Base-by-base conservation (phyloP, 768 basidiomycete genomes). In the Arthromyces matolae region DNA sequence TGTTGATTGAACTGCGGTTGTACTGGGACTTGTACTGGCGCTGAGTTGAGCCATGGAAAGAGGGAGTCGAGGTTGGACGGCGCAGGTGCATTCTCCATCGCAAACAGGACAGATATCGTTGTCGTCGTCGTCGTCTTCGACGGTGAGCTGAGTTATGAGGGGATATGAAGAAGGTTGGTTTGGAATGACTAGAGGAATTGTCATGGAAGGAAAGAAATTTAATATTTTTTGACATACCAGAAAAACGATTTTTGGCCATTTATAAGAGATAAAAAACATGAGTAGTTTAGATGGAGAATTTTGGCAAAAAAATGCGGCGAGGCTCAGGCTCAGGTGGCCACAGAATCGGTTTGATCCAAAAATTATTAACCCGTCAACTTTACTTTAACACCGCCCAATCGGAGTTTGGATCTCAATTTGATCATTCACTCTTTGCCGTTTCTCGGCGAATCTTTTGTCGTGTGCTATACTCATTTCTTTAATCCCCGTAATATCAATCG, bases 31-130 rank as follows among this genome's bases (percentile, higher is more conserved):
- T 65, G 64, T 41, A 52, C 56, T 39, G 53, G 59, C 24, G 71
- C 64, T 59, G 62, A 50, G 63, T 68, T 65, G 60, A 63, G 61
- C 49, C 66, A 71, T 72, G 63, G 70, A 50, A 61, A 65, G 53
- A 8, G 70, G 53, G 8, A 61, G 50, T 50, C 57, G 61, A 45
- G 70, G 62, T 57, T 66, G 71, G 72, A 76, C 80, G 65, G 69
- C 65, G 75, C 89, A 91, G 24, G 86, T 90, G 73, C 89, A 92
- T 62, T 88, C 83, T 61, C 86, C 84, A 75, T 91, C 89, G 86
- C 89, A 92, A 54, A 91, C 87, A 7, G 88, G 89, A 66, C 89
- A 92, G 47, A 91, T 89, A 64, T 89, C 84, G 79, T 80, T 79
- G 76, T 88, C 86, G 62, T 90, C 89, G 67, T 86, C 84, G 71